Conservation (phyloP, 202 grass and related monocot genomes). For the Alloteropsis angusta region DNA sequence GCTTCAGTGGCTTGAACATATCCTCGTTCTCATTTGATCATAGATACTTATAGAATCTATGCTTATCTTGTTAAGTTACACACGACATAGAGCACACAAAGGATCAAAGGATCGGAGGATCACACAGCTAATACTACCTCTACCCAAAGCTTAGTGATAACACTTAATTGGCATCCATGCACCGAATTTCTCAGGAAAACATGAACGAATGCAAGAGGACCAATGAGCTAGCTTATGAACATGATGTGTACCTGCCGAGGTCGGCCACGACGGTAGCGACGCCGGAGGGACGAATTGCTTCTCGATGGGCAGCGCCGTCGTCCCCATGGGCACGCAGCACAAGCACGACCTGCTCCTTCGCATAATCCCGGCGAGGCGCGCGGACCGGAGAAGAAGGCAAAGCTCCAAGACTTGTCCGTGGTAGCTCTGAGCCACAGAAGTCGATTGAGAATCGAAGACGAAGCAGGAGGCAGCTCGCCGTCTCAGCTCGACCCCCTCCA, state of each 20-base stretch:
- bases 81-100: not conserved
- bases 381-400: not conserved
- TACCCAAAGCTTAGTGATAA: constrained; percentile 8
- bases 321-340: constrained; percentile 18
- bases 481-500: not conserved
- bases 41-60: not conserved
- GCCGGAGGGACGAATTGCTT: constrained; percentile 37
- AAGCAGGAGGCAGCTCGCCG: not conserved
- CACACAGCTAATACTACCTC: not conserved
- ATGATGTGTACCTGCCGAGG: constrained; percentile 35
- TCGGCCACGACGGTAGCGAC: constrained; percentile 33
- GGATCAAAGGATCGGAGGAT: not conserved
- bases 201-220: not conserved
- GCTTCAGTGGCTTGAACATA: not conserved
- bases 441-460: too few species aligned
- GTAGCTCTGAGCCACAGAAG: not conserved
- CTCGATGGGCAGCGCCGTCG: constrained; percentile 35
- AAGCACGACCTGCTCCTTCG: not conserved
- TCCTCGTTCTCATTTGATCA: not conserved
- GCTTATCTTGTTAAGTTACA: not conserved
- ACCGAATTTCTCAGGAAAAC: not conserved
- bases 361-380: not conserved
- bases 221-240: not conserved
- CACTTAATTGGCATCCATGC: not conserved
- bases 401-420: not conserved